These are phyloP conservation scores for Candida chauliodis DNA, from an alignment of 805 yeast genomes.

Conservation along the genomic window DNA sequence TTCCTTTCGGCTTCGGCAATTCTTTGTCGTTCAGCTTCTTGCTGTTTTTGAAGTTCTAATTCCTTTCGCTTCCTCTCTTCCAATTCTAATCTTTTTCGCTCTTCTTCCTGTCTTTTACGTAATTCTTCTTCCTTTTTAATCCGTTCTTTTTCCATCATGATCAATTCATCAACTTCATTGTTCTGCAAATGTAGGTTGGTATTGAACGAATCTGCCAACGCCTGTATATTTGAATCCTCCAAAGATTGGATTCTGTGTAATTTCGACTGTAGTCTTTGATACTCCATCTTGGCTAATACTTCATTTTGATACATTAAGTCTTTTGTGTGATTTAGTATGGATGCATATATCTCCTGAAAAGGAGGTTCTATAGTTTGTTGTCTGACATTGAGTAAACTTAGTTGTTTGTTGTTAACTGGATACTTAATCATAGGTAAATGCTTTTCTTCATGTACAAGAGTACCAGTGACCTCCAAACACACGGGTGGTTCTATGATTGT, in stretches of 20 bases:
- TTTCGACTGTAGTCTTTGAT: background rate
- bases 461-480: too few relatives aligned
- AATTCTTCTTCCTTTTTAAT: conserved; percentile 17
- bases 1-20: conserved; percentile 20
- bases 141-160: conserved; percentile 17
- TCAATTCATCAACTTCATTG: conserved; percentile 14
- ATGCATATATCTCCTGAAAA: conserved; percentile 4
- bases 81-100: conserved; percentile 17
- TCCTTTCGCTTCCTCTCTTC: conserved; percentile 13
- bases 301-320: conserved; percentile 1
- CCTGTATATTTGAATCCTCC: conserved; percentile 3
- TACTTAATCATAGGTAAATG: background rate
- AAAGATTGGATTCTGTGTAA: background rate
- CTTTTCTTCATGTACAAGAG: conserved; percentile 8
- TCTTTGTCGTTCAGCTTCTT: conserved; percentile 10
- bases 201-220: conserved; percentile 1
- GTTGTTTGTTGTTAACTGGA: background rate
- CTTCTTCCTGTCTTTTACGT: conserved; percentile 17
- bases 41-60: conserved; percentile 14
- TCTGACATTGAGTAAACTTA: background rate
- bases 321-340: conserved; percentile 6
- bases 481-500: too few relatives aligned
- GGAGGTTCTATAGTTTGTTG: background rate
- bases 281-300: background rate
- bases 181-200: conserved; percentile 15